Evolutionary conservation across 2,329 filamentous ascomycete genomes (phyloP), one percentile per base, ranked within the genome.

Genomic region (Aspergillus quadrilineatus): DNA sequence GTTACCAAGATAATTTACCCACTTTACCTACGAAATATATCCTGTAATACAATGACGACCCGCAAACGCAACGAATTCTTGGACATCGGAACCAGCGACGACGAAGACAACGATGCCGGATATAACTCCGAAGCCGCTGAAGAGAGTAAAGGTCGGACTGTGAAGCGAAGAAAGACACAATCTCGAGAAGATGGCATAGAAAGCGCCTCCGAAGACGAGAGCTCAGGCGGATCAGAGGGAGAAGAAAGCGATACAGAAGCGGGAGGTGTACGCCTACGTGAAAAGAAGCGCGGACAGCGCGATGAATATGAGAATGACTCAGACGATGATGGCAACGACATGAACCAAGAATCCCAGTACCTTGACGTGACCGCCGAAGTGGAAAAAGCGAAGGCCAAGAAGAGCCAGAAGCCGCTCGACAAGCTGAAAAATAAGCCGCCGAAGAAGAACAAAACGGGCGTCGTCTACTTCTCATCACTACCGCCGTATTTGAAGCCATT

Each of bases 401-500:
- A 60, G 37, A 62, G 3, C 7, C n/a, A 60, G 43, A 57, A 62
- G 58, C 49, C 57, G 7, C 36, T 60, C 22, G 55, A 50, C 22
- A 59, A 61, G 47, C 52, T 47, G 42, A 67, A 71, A 53, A 44
- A 60, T 0, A 66, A 72, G 43, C 75, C 75, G 26, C 17, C 36
- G 1, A 54, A 61, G 42, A 67, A 67, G 37, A 59, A 74, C 42
- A 76, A 76, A 60, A 69, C 72, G 0, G 77, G 77, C 34, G 75
- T 79, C 4, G 64, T 79, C 42, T 79, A 78, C 56, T 65, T 79
- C 29, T 76, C 75, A 28, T 77, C 76, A 1, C 63, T 79, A 1
- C 77, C 77, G 4, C 77, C 77, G 28, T 78, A 79, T 54, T 69
- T 79, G n/a, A 77, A 77, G 59, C 77, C 76, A n/a, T 75, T 69